These are phyloP conservation scores for Rhizomucor pusillus DNA, from an alignment of 371 early-diverging fungal genomes.

Conservation along the genomic window DNA sequence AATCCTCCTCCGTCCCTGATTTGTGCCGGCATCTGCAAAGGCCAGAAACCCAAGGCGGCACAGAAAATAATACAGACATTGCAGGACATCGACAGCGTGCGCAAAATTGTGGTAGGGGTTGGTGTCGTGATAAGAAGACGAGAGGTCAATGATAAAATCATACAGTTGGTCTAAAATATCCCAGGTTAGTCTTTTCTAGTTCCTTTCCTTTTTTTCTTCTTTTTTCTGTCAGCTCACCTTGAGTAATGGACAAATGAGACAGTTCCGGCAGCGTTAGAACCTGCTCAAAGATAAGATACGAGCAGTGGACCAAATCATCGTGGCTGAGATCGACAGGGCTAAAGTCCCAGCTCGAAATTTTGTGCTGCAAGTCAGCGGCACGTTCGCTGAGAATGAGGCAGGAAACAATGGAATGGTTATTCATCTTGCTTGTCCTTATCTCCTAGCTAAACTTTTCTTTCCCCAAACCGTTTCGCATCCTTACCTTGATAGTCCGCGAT, in stretches of 20 bases:
- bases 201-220: too few species aligned
- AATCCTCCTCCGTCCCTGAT: constrained; percentile 3
- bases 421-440: too few species aligned
- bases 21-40: background rate
- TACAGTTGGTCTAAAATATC: constrained; percentile 53
- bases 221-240: too few species aligned
- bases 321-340: constrained; percentile 60
- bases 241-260: constrained; percentile 42
- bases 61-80: constrained; percentile 74
- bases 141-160: constrained; percentile 57
- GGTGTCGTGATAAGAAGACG: constrained; percentile 61
- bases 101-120: constrained; percentile 86
- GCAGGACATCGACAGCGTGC: constrained; percentile 85
- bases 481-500: constrained; percentile 14
- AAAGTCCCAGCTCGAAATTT: constrained; percentile 67
- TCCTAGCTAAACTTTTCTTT: too few species aligned
- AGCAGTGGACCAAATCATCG: constrained; percentile 65
- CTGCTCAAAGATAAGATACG: constrained; percentile 62
- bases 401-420: background rate
- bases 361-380: constrained; percentile 32
- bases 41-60: constrained; percentile 56
- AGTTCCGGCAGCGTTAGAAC: constrained; percentile 58
- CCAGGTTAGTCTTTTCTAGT: constrained; percentile 3
- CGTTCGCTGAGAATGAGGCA: constrained; percentile 26
- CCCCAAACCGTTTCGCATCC: too few species aligned